Percentiles rank a stretch among this genome's conserved stretches.
Conservation (phyloP, 2,329 filamentous ascomycete genomes). For the Trichoderma atroviride region DNA sequence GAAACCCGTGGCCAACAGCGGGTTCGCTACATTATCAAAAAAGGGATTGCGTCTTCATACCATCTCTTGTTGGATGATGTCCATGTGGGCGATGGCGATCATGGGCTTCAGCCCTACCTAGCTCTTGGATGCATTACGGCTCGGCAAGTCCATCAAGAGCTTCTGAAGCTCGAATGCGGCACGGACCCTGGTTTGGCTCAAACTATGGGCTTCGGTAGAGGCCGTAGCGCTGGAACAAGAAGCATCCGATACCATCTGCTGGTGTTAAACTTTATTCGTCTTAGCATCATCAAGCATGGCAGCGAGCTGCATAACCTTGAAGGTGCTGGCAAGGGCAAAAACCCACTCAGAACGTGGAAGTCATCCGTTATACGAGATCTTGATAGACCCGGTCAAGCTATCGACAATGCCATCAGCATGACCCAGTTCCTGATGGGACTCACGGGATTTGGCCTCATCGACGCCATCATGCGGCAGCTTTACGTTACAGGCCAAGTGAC, state of each 20-base stretch:
- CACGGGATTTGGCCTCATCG: constrained; percentile 76
- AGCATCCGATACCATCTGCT: constrained; percentile 72
- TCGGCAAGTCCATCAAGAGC: constrained; percentile 69
- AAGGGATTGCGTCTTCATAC: constrained; percentile 64
- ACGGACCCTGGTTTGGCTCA: constrained; percentile 43
- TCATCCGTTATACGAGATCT: constrained; percentile 39
- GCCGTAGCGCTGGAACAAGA: constrained; percentile 72
- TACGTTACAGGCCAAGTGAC: constrained; percentile 77
- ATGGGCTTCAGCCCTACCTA: constrained; percentile 74
- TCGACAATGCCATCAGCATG: not conserved
- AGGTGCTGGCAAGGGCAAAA: constrained; percentile 60
- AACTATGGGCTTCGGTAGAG: constrained; percentile 63
- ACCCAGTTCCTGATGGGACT: constrained; percentile 64
- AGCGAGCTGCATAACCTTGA: constrained; percentile 63
- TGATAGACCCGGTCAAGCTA: constrained; percentile 31
- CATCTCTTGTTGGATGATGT: constrained; percentile 73
- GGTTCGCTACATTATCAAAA: constrained; percentile 61
- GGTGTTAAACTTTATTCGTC: constrained; percentile 80
- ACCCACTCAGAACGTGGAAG: constrained; percentile 54
- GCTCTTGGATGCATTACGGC: constrained; percentile 73
- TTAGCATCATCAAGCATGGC: constrained; percentile 72
- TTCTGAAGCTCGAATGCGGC: constrained; percentile 71
- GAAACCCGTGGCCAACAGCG: constrained; percentile 62
- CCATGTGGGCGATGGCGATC: constrained; percentile 70
- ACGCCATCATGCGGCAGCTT: constrained; percentile 75